Conservation (phyloP, 2,329 filamentous ascomycete genomes). For the Penicillium frequentans region DNA sequence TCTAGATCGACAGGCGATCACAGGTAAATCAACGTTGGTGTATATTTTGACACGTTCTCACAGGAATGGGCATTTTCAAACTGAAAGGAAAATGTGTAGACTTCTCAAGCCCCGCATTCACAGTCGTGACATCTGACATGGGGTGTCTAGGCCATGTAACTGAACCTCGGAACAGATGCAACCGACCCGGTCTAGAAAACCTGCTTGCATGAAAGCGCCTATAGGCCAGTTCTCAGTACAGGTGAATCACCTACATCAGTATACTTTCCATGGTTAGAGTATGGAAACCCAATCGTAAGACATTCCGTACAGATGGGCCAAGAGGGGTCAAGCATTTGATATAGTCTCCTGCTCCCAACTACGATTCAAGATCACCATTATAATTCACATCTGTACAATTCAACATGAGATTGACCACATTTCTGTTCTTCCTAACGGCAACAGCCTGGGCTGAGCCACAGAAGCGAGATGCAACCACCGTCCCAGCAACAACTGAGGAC, state of each 20-base stretch:
- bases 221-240: not conserved
- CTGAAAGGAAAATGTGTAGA: not conserved
- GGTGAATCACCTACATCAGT: not conserved
- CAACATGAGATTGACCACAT: slow-evolving; percentile 9
- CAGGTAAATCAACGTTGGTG: not conserved
- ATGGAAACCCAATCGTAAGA: not conserved
- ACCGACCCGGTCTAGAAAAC: not conserved
- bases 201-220: not conserved
- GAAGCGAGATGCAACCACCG: slow-evolving; percentile 5
- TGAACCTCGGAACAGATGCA: not conserved
- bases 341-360: slow-evolving; percentile 4
- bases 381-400: not conserved
- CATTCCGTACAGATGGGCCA: not conserved
- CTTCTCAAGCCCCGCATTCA: not conserved
- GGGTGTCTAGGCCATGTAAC: not conserved
- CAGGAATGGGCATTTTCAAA: too few relatives aligned
- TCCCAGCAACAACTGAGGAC: not conserved
- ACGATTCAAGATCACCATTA: not conserved
- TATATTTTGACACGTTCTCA: not conserved
- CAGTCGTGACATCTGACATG: not conserved
- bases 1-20: not conserved
- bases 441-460: slow-evolving; percentile 16
- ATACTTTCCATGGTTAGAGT: not conserved
- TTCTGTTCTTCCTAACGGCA: slow-evolving; percentile 14
- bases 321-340: slow-evolving; percentile 19